These are phyloP conservation scores for Turnera subulata DNA, from an alignment of 345 rosid species.

Conservation along the genomic window DNA sequence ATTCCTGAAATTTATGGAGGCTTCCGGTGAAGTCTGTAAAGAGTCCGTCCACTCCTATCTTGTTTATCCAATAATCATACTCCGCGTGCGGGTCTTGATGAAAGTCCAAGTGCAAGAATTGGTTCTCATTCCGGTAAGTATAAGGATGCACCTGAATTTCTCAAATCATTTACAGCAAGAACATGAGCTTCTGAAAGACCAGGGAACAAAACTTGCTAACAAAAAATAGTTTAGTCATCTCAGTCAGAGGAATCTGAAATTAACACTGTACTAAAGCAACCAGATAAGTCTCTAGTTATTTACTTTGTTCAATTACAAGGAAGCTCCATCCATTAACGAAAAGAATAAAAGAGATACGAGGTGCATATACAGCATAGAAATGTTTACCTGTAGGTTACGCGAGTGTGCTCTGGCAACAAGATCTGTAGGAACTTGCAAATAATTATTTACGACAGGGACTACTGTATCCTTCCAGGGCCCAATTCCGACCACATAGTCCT, in stretches of 20 bases:
- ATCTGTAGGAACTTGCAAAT: slow-evolving; percentile 68
- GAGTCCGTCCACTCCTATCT: slow-evolving; percentile 77
- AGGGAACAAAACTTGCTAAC: neutral
- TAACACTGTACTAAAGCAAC: too few relatives aligned
- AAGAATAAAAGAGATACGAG: too few relatives aligned
- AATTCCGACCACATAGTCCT: slow-evolving; percentile 80
- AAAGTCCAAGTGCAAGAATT: slow-evolving; percentile 55
- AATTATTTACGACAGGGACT: slow-evolving; percentile 59
- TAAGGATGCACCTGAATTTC: slow-evolving; percentile 77
- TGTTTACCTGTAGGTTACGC: slow-evolving; percentile 61
- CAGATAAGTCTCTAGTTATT: too few relatives aligned
- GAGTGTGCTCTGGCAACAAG: slow-evolving; percentile 85
- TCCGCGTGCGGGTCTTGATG: slow-evolving; percentile 69
- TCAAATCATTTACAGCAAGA: neutral
- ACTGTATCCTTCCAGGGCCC: slow-evolving; percentile 99
- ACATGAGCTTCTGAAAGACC: neutral
- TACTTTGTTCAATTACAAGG: too few relatives aligned
- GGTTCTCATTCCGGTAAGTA: slow-evolving; percentile 72
- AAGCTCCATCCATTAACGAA: too few relatives aligned
- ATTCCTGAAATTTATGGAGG: slow-evolving; percentile 60
- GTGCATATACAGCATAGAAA: too few relatives aligned
- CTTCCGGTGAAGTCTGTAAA: slow-evolving; percentile 94
- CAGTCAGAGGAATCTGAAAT: too few relatives aligned
- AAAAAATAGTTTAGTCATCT: too few relatives aligned
- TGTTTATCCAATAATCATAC: slow-evolving; percentile 74